Conservation (phyloP, 371 early-diverging fungal species). For the Actinomortierella ambigua region DNA sequence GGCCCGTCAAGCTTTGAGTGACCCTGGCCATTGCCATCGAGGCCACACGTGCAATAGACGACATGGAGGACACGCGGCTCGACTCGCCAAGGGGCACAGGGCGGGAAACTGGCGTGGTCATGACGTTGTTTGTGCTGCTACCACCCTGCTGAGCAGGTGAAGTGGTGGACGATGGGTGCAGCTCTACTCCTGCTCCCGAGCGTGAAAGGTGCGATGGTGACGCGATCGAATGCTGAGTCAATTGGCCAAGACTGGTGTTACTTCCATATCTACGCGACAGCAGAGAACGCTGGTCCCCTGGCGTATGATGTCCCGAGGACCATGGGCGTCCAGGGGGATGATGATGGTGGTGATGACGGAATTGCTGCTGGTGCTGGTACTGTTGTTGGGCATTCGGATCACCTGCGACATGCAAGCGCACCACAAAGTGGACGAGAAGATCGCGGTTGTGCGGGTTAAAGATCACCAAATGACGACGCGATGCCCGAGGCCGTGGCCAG, state of each 20-base stretch:
- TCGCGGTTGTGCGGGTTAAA: slow-evolving; percentile 49
- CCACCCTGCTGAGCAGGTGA: not conserved
- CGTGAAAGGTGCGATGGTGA: too few relatives aligned
- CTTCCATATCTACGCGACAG: too few relatives aligned
- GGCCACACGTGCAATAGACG: slow-evolving; percentile 42
- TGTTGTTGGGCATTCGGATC: not conserved
- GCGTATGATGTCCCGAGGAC: too few relatives aligned
- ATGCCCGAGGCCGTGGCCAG: too few relatives aligned
- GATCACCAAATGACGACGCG: slow-evolving; percentile 47
- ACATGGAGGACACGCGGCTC: slow-evolving; percentile 36
- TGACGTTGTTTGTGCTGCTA: not conserved
- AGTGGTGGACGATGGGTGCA: not conserved
- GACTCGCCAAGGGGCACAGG: slow-evolving; percentile 23
- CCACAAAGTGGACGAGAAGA: slow-evolving; percentile 47
- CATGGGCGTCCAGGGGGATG: too few relatives aligned
- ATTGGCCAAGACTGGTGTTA: too few relatives aligned
- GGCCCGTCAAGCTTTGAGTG: not conserved
- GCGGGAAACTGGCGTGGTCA: slow-evolving; percentile 3
- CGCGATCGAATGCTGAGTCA: too few relatives aligned
- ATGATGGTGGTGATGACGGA: too few relatives aligned
- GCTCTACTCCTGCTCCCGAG: too few relatives aligned
- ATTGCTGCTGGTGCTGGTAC: too few relatives aligned
- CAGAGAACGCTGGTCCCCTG: too few relatives aligned
- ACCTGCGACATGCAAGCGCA: slow-evolving; percentile 9
- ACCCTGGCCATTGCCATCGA: slow-evolving; percentile 34